A percentile compares a stretch with the other conserved stretches of the same genome.
phyloP scores from a whole-genome alignment of 352 stramenopile genomes.

The Elongisporangium prolatum region DNA sequence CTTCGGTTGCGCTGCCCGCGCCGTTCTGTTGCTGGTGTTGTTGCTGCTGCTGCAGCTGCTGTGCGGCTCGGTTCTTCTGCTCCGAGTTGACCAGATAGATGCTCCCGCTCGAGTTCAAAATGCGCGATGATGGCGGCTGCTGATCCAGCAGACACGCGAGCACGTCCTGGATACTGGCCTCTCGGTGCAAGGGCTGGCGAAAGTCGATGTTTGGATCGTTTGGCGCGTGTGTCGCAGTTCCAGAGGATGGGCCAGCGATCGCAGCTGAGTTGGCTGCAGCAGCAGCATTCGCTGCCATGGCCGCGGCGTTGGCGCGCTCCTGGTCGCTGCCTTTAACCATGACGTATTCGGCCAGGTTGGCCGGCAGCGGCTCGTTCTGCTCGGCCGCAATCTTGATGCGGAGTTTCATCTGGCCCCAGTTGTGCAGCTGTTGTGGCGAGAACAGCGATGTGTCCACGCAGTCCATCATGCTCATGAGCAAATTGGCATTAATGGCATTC shows the following conservation, averaged over 20 bases:
- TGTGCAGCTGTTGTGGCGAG: constrained; percentile 59
- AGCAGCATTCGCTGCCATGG: constrained; percentile 5
- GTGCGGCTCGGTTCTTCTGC: constrained; percentile 24
- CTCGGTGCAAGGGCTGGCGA: constrained; percentile 54
- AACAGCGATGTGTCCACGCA: constrained; percentile 83
- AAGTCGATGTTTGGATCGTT: constrained; percentile 25
- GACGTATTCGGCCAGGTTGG: constrained; percentile 25
- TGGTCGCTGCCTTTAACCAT: constrained; percentile 39
- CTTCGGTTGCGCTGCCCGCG: constrained; percentile 14
- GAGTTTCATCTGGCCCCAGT: constrained; percentile 78
- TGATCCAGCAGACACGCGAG: constrained; percentile 72
- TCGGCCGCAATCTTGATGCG: constrained; percentile 49
- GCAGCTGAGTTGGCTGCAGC: constrained; percentile 1
- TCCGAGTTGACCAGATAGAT: constrained; percentile 58
- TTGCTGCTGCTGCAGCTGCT: neutral
- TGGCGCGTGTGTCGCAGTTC: neutral
- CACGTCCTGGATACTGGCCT: constrained; percentile 76
- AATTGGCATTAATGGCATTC: constrained; percentile 54
- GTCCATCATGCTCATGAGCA: constrained; percentile 84
- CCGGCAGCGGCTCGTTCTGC: constrained; percentile 27
- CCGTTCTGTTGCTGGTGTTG: constrained; percentile 9
- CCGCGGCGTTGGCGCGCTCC: constrained; percentile 13
- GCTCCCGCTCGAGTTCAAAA: constrained; percentile 43
- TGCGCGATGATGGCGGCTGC: constrained; percentile 37
- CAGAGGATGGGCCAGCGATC: neutral